phyloP scores from a whole-genome alignment of 345 rosid genomes.

The Aegle marmelos region DNA sequence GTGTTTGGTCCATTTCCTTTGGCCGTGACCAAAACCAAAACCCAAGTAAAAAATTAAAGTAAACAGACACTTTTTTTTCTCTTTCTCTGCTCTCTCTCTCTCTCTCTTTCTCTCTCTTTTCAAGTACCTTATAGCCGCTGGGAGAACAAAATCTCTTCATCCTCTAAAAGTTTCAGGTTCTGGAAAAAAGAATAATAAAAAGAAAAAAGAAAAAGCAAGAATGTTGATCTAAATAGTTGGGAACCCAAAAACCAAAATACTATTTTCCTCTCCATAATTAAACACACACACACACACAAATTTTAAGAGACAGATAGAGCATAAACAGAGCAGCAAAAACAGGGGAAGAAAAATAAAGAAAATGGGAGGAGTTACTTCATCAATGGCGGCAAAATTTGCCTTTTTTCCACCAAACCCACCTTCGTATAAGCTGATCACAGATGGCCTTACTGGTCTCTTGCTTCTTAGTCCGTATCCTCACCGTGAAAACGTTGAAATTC shows the following conservation, averaged over 20 bases:
- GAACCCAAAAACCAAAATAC: not conserved
- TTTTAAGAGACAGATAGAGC: not conserved
- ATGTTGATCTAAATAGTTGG: slow-evolving; percentile 22
- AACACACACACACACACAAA: not conserved
- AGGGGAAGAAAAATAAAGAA: slow-evolving; percentile 10
- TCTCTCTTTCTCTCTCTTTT: not conserved
- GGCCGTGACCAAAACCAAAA: not conserved
- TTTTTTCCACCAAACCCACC: slow-evolving; percentile 97
- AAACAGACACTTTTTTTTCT: not conserved
- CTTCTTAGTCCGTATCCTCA: slow-evolving; percentile 83
- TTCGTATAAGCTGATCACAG: slow-evolving; percentile 72
- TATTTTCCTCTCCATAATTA: not conserved
- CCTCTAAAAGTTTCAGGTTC: slow-evolving; percentile 20
- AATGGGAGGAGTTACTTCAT: slow-evolving; percentile 97
- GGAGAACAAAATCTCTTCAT: not conserved
- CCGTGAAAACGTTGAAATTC: slow-evolving; percentile 88
- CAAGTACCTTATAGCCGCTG: slow-evolving; percentile 4
- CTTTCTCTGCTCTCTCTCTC: not conserved
- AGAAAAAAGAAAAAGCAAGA: not conserved
- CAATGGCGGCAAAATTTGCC: slow-evolving; percentile 97
- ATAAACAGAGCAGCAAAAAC: not conserved
- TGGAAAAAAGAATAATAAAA: slow-evolving; percentile 19
- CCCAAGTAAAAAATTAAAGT: not conserved
- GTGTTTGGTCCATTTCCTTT: not conserved
- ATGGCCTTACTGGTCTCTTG: slow-evolving; percentile 69